Conservation (phyloP, 2,329 filamentous ascomycete species). For the Periconia macrospinosa region DNA sequence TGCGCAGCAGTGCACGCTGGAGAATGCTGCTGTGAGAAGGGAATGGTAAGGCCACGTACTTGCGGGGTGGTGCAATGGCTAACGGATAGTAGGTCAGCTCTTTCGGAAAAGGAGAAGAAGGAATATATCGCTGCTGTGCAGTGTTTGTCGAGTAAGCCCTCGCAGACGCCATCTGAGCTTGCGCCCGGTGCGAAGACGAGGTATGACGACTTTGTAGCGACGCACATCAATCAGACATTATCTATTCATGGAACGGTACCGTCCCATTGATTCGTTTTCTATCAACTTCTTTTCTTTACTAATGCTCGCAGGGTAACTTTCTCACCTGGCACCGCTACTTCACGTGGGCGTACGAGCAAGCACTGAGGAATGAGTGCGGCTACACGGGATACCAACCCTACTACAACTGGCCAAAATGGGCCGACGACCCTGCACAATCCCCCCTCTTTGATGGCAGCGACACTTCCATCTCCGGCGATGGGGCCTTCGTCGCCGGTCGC, state of each 20-base stretch:
- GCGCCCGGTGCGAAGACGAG: slow-evolving; percentile 36
- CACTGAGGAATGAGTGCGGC: slow-evolving; percentile 46
- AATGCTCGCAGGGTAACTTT: slow-evolving; percentile 31
- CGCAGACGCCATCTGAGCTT: slow-evolving; percentile 28
- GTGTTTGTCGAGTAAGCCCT: slow-evolving; percentile 32
- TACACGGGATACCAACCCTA: slow-evolving; percentile 50
- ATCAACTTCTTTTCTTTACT: background rate
- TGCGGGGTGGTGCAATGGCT: background rate
- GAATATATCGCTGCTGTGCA: slow-evolving; percentile 41
- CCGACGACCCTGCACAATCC: slow-evolving; percentile 48
- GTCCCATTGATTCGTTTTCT: background rate
- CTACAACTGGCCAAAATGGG: slow-evolving; percentile 56
- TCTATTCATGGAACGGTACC: slow-evolving; percentile 38
- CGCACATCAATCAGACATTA: slow-evolving; percentile 40
- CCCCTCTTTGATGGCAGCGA: slow-evolving; percentile 60
- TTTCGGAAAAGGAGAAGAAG: slow-evolving; percentile 32
- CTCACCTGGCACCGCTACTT: slow-evolving; percentile 48
- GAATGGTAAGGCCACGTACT: slow-evolving; percentile 45
- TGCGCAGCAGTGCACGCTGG: slow-evolving; percentile 36
- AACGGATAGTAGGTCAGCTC: slow-evolving; percentile 14
- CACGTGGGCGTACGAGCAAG: slow-evolving; percentile 46
- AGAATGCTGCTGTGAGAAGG: slow-evolving; percentile 43
- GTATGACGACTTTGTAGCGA: slow-evolving; percentile 43
- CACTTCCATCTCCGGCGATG: slow-evolving; percentile 52
- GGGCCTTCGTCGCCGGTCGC: slow-evolving; percentile 32